Evolutionary conservation across 495 filamentous ascomycete species (phyloP), one percentile per base, ranked within the genome.

Genomic region (Parathielavia hyrcaniae): DNA sequence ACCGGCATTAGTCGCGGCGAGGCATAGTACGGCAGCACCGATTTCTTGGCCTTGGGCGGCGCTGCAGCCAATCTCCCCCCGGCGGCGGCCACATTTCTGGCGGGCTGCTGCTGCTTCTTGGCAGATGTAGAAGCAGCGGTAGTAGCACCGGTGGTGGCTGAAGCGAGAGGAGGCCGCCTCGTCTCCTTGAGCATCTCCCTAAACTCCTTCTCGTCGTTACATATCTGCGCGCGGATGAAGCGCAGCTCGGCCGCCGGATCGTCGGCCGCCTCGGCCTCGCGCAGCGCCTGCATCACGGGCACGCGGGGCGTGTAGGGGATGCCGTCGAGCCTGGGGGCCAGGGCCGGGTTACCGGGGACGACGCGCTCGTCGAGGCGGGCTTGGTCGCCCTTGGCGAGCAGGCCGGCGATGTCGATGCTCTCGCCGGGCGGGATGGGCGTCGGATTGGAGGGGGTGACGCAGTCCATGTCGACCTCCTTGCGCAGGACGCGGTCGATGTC

Each of bases 401-500:
- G 80, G 38, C 84, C 71, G 16, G 68, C 61, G 48, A 98, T 96
- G 67, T 91, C 89, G 20, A 97, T 64, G 55, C 80, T 88, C 73
- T 97, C 91, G 34, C 93, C 93, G 9, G 84, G 88, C 0, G 88
- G 83, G 50, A 98, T 97, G 39, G 83, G 81, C 23, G 79, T 71
- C 0, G 81, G 83, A 65, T 97, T 88, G 40, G 86, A 91, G 10
- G 95, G 93, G 1, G 93, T 98, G 48, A 96, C 70, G 68, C 93
- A 98, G 66, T 96, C 88, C 89, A 98, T 95, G 67, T 97, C 85
- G 19, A 98, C 95, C 66, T 98, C 93, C 69, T 98, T 98, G 38
- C 93, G 86, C 16, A 98, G 79, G 10, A 98, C 90, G 57, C 85
- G 81, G 66, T 98, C 93, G 60, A 98, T 89, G 64, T 98, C 93